Conservation (phyloP, 2,329 filamentous ascomycete genomes). For the Alternaria novae-zelandiae region DNA sequence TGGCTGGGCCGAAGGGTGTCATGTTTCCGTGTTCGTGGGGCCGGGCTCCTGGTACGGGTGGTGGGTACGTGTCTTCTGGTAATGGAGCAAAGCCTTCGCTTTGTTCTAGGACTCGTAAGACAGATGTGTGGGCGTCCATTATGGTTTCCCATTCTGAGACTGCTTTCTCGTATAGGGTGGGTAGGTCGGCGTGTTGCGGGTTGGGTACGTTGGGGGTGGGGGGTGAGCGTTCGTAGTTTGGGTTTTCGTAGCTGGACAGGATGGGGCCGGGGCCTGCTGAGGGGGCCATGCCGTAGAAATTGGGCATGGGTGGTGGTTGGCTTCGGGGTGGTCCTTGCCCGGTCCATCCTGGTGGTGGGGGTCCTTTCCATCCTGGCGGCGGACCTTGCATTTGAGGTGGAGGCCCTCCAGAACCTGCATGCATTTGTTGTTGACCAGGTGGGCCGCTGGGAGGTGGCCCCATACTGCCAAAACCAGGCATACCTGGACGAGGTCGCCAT, state of each 20-base stretch:
- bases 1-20: slow-evolving; percentile 81
- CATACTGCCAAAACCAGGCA: slow-evolving; percentile 49
- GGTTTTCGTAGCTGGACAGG: slow-evolving; percentile 51
- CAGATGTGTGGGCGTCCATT: slow-evolving; percentile 70
- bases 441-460: slow-evolving; percentile 40
- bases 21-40: slow-evolving; percentile 22
- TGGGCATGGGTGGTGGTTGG: slow-evolving; percentile 45
- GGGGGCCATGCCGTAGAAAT: slow-evolving; percentile 61
- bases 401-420: slow-evolving; percentile 31
- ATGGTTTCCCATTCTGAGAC: slow-evolving; percentile 81
- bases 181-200: slow-evolving; percentile 58
- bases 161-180: slow-evolving; percentile 71
- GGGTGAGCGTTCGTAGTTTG: slow-evolving; percentile 27
- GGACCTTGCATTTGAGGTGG: slow-evolving; percentile 36
- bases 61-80: slow-evolving; percentile 68
- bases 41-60: slow-evolving; percentile 49
- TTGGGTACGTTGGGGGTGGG: slow-evolving; percentile 20
- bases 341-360: slow-evolving; percentile 23
- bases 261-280: slow-evolving; percentile 50
- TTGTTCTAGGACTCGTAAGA: slow-evolving; percentile 64
- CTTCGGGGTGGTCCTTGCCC: slow-evolving; percentile 18
- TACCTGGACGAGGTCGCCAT: slow-evolving; percentile 59
- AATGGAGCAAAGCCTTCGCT: slow-evolving; percentile 80
- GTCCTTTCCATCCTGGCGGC: slow-evolving; percentile 28
- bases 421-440: slow-evolving; percentile 28